phyloP scores from a whole-genome alignment of 1,284 basidiomycete genomes.

The Cutaneotrichosporon arboriforme region DNA sequence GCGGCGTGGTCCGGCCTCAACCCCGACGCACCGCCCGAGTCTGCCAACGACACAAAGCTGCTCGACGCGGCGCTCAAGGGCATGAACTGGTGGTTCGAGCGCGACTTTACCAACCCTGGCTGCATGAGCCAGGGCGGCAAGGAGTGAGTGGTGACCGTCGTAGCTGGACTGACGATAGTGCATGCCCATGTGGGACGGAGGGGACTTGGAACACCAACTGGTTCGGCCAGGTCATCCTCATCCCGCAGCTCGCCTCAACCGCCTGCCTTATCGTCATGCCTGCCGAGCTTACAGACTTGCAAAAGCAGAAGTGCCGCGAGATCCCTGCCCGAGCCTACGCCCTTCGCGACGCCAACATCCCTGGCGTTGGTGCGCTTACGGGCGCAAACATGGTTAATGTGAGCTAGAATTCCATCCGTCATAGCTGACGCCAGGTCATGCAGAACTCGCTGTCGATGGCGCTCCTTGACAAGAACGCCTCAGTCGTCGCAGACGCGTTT shows the following conservation, averaged over 20 bases:
- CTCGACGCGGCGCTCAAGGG: constrained; percentile 51
- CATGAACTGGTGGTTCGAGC: constrained; percentile 62
- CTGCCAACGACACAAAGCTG: constrained; percentile 48
- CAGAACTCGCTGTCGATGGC: constrained; percentile 27
- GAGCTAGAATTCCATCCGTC: background rate
- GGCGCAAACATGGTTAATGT: constrained; percentile 55
- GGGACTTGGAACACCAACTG: constrained; percentile 66
- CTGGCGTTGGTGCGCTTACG: constrained; percentile 52
- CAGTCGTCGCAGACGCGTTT: constrained; percentile 21
- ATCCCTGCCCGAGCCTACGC: constrained; percentile 56
- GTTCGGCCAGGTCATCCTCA: constrained; percentile 60
- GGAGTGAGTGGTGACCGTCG: constrained; percentile 3
- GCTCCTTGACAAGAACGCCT: constrained; percentile 18
- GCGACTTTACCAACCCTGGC: constrained; percentile 55
- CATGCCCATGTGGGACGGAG: constrained; percentile 36
- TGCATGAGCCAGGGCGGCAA: constrained; percentile 57
- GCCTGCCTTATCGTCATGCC: constrained; percentile 57
- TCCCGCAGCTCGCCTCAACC: constrained; percentile 56
- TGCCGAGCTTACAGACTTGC: constrained; percentile 47
- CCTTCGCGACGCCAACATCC: constrained; percentile 51
- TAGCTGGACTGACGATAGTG: background rate
- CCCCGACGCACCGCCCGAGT: constrained; percentile 44
- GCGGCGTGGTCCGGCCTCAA: constrained; percentile 57
- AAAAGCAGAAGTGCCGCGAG: constrained; percentile 52
- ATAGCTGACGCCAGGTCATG: constrained; percentile 21